A percentile compares a stretch with the other conserved stretches of the same genome.
Evolutionary conservation across 106 monocot species (phyloP).

Genomic region (Dioscorea alata): DNA sequence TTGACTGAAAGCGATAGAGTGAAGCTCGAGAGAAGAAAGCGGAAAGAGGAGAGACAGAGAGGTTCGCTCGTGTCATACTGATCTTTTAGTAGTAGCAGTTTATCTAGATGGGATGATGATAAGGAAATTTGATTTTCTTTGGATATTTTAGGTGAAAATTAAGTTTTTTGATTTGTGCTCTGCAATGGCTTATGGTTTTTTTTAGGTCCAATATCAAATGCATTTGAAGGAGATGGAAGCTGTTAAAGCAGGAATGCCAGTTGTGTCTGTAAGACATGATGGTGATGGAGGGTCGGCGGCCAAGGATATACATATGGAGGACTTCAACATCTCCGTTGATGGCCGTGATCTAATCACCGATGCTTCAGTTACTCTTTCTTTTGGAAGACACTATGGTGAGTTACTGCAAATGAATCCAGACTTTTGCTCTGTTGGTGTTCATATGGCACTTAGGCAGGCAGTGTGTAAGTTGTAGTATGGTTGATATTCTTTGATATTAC

Average conservation of each 20-base stretch:
- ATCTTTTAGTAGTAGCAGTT: too few relatives aligned
- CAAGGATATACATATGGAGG: conserved; percentile 98
- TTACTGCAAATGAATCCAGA: neutral
- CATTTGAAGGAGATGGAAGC: conserved; percentile 98
- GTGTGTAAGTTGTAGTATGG: too few relatives aligned
- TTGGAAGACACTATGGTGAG: conserved; percentile 98
- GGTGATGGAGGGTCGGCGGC: conserved; percentile 42
- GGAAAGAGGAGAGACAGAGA: conserved; percentile 95
- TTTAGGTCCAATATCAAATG: conserved; percentile 83
- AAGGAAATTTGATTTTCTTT: too few relatives aligned
- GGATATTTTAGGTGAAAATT: neutral
- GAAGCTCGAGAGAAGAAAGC: conserved; percentile 89
- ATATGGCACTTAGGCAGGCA: neutral
- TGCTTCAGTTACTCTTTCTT: conserved; percentile 77
- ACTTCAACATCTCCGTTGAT: conserved; percentile 90
- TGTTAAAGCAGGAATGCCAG: conserved; percentile 89
- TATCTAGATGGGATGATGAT: too few relatives aligned
- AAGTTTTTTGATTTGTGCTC: neutral
- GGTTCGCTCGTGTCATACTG: conserved; percentile 25
- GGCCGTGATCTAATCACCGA: conserved; percentile 92
- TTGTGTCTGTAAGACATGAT: conserved; percentile 69
- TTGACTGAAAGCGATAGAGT: conserved; percentile 72
- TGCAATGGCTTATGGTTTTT: neutral
- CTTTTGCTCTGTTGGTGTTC: neutral
- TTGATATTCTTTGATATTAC: too few relatives aligned